phyloP scores from a whole-genome alignment of 208 protist species.

The Leishmania amazonensis region DNA sequence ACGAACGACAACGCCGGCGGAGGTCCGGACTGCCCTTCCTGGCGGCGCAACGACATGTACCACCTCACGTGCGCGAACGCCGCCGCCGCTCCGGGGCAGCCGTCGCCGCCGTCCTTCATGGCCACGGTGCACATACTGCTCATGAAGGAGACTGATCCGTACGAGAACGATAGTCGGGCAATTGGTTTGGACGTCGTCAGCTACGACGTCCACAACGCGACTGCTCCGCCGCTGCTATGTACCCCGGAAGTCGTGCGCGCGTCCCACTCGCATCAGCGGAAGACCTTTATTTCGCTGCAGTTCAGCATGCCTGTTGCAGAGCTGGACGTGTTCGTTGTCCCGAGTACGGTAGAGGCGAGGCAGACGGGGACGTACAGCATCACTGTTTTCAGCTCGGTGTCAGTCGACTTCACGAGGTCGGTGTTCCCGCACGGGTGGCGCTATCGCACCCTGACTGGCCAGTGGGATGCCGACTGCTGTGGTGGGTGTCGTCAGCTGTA shows the following conservation, averaged over 20 bases:
- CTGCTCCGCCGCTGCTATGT: slow-evolving; percentile 49
- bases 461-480: slow-evolving; percentile 74
- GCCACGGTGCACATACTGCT: slow-evolving; percentile 63
- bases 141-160: slow-evolving; percentile 62
- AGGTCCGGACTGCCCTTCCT: slow-evolving; percentile 40
- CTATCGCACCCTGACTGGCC: slow-evolving; percentile 52
- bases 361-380: slow-evolving; percentile 68
- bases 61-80: slow-evolving; percentile 40
- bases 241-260: slow-evolving; percentile 44
- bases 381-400: slow-evolving; percentile 64
- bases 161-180: slow-evolving; percentile 65
- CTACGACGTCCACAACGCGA: slow-evolving; percentile 32
- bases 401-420: slow-evolving; percentile 41
- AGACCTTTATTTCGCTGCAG: slow-evolving; percentile 41
- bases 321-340: slow-evolving; percentile 73
- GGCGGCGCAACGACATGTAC: slow-evolving; percentile 81
- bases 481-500: slow-evolving; percentile 67
- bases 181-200: slow-evolving; percentile 78
- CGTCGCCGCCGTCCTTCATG: background rate
- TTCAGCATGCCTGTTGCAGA: slow-evolving; percentile 39
- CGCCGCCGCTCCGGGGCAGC: background rate
- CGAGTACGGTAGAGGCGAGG: slow-evolving; percentile 50
- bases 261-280: slow-evolving; percentile 37
- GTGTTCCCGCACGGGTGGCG: slow-evolving; percentile 77
- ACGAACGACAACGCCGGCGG: slow-evolving; percentile 51